Evolutionary conservation across 2,329 filamentous ascomycete species (phyloP), one percentile per base, ranked within the genome.

Genomic region (Lachnellula hyalina): DNA sequence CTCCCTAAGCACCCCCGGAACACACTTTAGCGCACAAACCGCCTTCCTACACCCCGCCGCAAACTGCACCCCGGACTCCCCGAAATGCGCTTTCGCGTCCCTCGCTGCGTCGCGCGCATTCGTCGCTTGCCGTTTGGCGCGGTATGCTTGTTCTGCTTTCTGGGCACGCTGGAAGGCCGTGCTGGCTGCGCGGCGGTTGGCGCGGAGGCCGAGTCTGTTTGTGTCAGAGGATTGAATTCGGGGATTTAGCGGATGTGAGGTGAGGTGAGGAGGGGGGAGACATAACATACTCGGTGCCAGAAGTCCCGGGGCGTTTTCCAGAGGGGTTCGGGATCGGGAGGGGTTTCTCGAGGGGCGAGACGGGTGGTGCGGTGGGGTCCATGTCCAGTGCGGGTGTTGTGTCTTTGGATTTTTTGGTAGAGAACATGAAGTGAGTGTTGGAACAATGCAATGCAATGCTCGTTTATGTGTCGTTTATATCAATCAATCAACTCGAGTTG

Each of bases 1-100:
- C 56, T 70, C 69, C 7, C 57, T 57, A 52, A 80, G 51, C 3
- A 80, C 57, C 0, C 58, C 60, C 8, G 64, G 63, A 23, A 59
- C 52, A 2, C 58, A 53, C 15, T 34, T 40, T 2, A 62, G 21
- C 4, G 56, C 61, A 17, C 47, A 36, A 51, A 52, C 55, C 5
- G 40, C 42, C 47, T 49, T 55, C 40, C 34, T 48, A 3, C 52
- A n/a, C 11, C 58, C 58, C 17, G 51, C 47, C 25, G 51, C 54
- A 12, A 62, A 49, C 36, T 55, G 60, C 32, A 47, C 50, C 2
- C 50, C 40, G 5, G 58, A 52, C 11, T 48, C 51, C 6, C 47
- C 53, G n/a, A 64, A 59, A 45, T 63, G 57, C n/a, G 55, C 54
- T 45, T 61, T 66, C 1, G 61, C 64, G 14, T 55, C 53, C 17